Base-by-base conservation (phyloP, 148 eudicot species). In the Fallopia convolvulus region DNA sequence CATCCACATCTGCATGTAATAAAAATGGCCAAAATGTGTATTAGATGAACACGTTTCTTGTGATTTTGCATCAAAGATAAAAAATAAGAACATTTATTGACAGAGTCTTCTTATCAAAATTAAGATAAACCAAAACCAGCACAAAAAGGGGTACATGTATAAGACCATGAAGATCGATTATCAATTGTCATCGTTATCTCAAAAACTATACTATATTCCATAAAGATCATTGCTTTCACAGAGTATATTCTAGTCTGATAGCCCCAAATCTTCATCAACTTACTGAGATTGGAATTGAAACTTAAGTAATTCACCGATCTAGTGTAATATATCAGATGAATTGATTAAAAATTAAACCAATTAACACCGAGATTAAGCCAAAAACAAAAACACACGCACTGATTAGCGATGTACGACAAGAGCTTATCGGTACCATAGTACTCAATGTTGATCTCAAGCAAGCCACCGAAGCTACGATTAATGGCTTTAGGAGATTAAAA, bases 1-100 rank as follows among this genome's bases (percentile, higher is more conserved):
- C 99, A 83, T 93, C 97, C 74, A 86, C 92, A 96, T 91, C 99
- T 96, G 93, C 78, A 81, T 30, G 41, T 75, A 46, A 77, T 14
- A 72, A 42, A 36, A 3, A 50, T 8, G 80, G 76, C 30, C 47
- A 60, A 12, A 58, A 58, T 18, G 7, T 3, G 13, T 53, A 53
- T 39, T 21, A 61, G 8, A 26, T 8, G 4, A 61, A 30, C n/a
- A 30, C 17, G 21, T 9, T 21, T 63, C 65, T 10, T 26, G 36
- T 56, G 63, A 21, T 30, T 56, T 56, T 2, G 10, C 26, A 55
- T 55, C 26, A n/a, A 20, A 56, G 8, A 23, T 23, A 10, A 13
- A 39, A 61, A n/a, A n/a, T n/a, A 23, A 61, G 44, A 36, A 17
- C 72, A 14, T 36, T 8, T 68, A 33, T 33, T 33, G 72, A 39